These are phyloP conservation scores for Yamadazyma endophytica DNA, from an alignment of 805 yeast genomes.

Conservation along the genomic window DNA sequence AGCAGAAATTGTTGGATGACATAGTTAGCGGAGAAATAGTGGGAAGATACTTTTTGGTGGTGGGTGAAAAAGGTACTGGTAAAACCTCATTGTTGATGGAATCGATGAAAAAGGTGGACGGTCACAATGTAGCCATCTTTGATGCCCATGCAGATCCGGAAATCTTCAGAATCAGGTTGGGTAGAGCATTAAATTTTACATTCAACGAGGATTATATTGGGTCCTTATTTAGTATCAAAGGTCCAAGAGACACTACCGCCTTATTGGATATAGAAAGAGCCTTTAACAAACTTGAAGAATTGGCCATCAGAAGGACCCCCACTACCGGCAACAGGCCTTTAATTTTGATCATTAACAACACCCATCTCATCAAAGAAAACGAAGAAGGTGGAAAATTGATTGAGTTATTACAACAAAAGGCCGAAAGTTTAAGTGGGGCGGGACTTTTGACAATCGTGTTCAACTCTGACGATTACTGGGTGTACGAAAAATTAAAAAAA, in stretches of 20 bases:
- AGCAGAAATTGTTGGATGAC: conserved; percentile 61
- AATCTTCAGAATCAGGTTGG: conserved; percentile 70
- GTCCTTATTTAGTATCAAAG: conserved; percentile 71
- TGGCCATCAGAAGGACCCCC: conserved; percentile 51
- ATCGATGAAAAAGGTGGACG: conserved; percentile 59
- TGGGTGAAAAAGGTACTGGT: conserved; percentile 88
- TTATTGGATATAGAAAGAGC: conserved; percentile 79
- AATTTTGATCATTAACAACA: conserved; percentile 65
- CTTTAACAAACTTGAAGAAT: conserved; percentile 67
- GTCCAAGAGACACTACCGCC: conserved; percentile 84
- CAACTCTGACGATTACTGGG: conserved; percentile 84
- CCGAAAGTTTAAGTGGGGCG: conserved; percentile 71
- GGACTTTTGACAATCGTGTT: conserved; percentile 68
- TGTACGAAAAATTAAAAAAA: conserved; percentile 68
- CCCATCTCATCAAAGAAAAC: conserved; percentile 72
- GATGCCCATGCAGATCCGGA: conserved; percentile 89
- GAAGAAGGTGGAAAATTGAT: conserved; percentile 68
- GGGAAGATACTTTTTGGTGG: conserved; percentile 67
- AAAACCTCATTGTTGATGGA: conserved; percentile 73
- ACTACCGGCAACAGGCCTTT: conserved; percentile 48
- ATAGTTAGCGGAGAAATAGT: conserved; percentile 58
- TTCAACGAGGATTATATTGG: conserved; percentile 83
- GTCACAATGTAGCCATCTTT: conserved; percentile 61
- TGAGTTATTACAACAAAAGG: conserved; percentile 78
- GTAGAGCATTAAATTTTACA: conserved; percentile 68